Evolutionary conservation across 1,284 basidiomycete species (phyloP).

Genomic region (Puccinia novopanici): DNA sequence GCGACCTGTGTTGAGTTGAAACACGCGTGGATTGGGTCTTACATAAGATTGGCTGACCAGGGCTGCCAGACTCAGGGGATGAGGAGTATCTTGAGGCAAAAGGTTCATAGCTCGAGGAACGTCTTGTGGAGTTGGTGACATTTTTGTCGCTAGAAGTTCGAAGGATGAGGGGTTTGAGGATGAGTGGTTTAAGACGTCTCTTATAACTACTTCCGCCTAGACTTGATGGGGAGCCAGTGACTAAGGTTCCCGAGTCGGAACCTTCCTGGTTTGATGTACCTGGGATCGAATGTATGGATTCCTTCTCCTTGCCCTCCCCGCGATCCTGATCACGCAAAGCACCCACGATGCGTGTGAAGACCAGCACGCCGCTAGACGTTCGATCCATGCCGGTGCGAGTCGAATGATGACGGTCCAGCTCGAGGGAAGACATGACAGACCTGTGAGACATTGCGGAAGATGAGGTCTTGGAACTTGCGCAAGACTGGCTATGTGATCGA

Average conservation of each 20-base stretch:
- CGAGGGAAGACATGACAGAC: too few species aligned
- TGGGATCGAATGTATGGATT: background rate
- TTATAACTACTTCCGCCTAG: background rate
- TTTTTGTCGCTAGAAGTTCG: background rate
- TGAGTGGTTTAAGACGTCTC: too few species aligned
- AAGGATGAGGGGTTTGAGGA: constrained; percentile 20
- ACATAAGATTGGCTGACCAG: background rate
- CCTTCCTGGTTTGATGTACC: too few species aligned
- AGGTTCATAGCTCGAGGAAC: background rate
- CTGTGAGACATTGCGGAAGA: background rate
- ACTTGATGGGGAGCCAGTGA: background rate
- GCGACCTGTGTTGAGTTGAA: background rate
- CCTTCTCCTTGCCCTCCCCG: constrained; percentile 3
- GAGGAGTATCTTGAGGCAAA: too few species aligned
- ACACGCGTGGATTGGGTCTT: background rate
- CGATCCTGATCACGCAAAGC: background rate
- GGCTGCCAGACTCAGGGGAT: background rate
- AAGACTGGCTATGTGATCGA: constrained; percentile 5
- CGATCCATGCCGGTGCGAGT: background rate
- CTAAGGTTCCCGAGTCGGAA: too few species aligned
- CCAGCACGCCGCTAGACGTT: background rate
- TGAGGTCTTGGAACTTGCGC: background rate
- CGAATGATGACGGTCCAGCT: too few species aligned
- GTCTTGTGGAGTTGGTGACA: background rate
- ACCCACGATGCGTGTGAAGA: background rate